phyloP scores from a whole-genome alignment of 257 asterid species.

The Primulina eburnea region DNA sequence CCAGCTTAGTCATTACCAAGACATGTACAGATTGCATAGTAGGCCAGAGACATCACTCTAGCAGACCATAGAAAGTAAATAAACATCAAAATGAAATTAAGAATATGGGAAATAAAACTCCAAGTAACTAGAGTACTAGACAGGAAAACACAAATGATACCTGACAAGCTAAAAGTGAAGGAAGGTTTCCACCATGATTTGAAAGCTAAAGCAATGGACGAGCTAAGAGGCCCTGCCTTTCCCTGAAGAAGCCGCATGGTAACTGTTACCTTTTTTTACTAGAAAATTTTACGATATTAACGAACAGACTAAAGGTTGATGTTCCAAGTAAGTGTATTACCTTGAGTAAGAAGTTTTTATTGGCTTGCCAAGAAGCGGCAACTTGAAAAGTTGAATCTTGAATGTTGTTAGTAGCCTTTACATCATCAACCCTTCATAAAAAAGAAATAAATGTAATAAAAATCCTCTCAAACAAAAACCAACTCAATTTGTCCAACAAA shows the following conservation, averaged over 20 bases:
- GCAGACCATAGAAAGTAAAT: neutral
- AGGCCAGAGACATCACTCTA: neutral
- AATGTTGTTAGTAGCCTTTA: constrained; percentile 41
- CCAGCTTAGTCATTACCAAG: neutral
- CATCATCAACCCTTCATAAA: constrained; percentile 55
- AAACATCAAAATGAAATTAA: neutral
- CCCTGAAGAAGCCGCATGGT: constrained; percentile 48
- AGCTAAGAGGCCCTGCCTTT: constrained; percentile 80
- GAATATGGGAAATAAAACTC: neutral
- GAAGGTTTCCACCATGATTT: constrained; percentile 99
- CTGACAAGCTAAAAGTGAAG: constrained; percentile 80
- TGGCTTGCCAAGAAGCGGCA: constrained; percentile 98
- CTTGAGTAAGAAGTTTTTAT: constrained; percentile 78
- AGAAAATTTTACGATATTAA: neutral
- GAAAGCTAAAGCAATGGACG: constrained; percentile 79
- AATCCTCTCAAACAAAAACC: constrained; percentile 10
- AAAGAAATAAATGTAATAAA: constrained; percentile 25
- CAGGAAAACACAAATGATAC: constrained; percentile 31
- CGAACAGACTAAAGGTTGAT: neutral
- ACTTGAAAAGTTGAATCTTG: constrained; percentile 80
- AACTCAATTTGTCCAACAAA: constrained; percentile 6
- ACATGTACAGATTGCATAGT: neutral
- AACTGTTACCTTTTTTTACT: no score
- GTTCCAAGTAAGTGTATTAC: constrained; percentile 31
- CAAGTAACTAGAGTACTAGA: neutral